Conservation (phyloP, 78 protist species). For the Polysphondylium violaceum region DNA sequence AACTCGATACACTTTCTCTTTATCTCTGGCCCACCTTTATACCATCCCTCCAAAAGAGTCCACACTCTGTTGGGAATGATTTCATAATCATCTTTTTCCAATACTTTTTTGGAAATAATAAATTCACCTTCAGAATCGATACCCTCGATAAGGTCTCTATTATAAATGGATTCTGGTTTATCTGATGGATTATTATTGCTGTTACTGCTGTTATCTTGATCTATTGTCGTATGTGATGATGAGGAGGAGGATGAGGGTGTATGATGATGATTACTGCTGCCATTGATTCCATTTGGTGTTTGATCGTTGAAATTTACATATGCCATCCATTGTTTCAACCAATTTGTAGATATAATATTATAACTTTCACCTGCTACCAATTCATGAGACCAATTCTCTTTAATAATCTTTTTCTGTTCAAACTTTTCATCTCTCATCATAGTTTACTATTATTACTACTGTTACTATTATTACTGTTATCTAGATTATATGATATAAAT, state of each 20-base stretch:
- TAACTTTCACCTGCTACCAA: constrained; percentile 38
- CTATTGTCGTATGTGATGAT: neutral
- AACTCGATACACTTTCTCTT: constrained; percentile 43
- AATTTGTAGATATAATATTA: constrained; percentile 39
- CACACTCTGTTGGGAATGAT: constrained; percentile 48
- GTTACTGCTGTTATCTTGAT: neutral
- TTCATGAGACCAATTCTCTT: constrained; percentile 58
- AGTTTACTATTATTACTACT: neutral
- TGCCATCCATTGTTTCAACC: constrained; percentile 53
- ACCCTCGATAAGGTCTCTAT: constrained; percentile 55
- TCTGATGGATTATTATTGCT: neutral
- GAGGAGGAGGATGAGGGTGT: neutral
- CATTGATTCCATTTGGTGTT: constrained; percentile 13
- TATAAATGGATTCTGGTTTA: constrained; percentile 69
- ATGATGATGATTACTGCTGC: neutral
- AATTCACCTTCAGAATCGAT: constrained; percentile 39
- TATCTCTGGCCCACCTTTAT: constrained; percentile 77
- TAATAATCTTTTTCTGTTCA: constrained; percentile 45
- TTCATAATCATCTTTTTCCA: constrained; percentile 45
- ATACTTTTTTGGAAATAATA: neutral
- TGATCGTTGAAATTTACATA: constrained; percentile 62
- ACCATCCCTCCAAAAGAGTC: constrained; percentile 41
- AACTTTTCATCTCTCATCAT: constrained; percentile 35
- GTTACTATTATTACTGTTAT: neutral
- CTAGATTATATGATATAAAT: neutral